A percentile compares a stretch with the other conserved stretches of the same genome.
Conservation (phyloP, 139 green algal genomes). For the Zygnema circumcarinatum region DNA sequence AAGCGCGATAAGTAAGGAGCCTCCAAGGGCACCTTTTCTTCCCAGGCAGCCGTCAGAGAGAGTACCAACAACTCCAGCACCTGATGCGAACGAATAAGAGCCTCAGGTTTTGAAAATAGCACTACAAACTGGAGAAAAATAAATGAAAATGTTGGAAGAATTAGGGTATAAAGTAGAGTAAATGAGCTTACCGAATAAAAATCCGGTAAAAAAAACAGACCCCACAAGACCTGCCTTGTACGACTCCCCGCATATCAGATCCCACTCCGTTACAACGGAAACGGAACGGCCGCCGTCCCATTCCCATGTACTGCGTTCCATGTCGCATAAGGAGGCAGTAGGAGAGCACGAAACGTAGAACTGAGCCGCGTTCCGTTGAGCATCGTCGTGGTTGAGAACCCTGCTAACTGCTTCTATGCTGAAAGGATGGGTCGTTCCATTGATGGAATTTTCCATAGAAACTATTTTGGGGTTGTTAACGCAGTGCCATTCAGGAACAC, state of each 20-base stretch:
- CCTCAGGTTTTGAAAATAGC: too few relatives aligned
- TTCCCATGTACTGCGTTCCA: constrained; percentile 18
- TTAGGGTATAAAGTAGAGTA: neutral
- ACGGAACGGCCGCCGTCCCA: constrained; percentile 12
- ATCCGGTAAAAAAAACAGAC: constrained; percentile 31
- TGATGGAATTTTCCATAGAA: too few relatives aligned
- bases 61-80: constrained; percentile 25
- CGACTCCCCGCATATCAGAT: constrained; percentile 27
- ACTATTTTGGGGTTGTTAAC: too few relatives aligned
- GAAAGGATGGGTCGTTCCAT: too few relatives aligned
- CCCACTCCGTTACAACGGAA: constrained; percentile 15
- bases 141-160: neutral
- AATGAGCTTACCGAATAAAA: constrained; percentile 12
- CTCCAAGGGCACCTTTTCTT: neutral
- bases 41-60: constrained; percentile 22
- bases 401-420: too few relatives aligned
- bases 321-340: neutral
- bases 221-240: constrained; percentile 19
- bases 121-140: neutral
- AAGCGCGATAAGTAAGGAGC: constrained; percentile 9
- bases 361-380: too few relatives aligned
- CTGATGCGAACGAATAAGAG: constrained; percentile 12
- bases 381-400: too few relatives aligned
- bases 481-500: too few relatives aligned
- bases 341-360: neutral